These are phyloP conservation scores for Anisogramma anomala DNA, from an alignment of 2,329 filamentous ascomycete species.

Conservation along the genomic window DNA sequence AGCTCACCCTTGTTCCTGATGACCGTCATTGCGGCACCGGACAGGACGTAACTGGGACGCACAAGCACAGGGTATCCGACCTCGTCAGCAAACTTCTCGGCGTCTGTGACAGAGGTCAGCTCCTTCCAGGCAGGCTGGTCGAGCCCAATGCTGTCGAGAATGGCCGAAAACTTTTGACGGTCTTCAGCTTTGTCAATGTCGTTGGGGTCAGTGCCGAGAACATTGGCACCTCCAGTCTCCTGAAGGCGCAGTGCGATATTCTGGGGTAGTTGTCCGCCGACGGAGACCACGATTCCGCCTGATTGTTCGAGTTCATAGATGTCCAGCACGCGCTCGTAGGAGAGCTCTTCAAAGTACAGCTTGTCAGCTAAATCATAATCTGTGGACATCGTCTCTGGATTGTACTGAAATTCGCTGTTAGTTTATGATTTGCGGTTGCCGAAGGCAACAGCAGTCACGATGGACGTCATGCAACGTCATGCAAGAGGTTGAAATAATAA, in stretches of 20 bases:
- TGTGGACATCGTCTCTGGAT: conserved; percentile 70
- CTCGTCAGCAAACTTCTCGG: conserved; percentile 71
- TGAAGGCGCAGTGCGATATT: conserved; percentile 94
- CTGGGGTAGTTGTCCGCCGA: conserved; percentile 91
- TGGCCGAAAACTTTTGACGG: conserved; percentile 95
- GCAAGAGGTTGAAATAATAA: too few relatives aligned
- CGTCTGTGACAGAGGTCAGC: conserved; percentile 76
- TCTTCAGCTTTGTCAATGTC: conserved; percentile 98
- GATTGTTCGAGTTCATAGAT: conserved; percentile 89
- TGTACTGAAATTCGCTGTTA: conserved; percentile 45
- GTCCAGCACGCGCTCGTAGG: conserved; percentile 96
- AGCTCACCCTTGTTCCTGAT: conserved; percentile 81
- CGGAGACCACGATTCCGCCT: conserved; percentile 82
- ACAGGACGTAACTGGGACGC: conserved; percentile 88
- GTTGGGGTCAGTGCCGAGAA: conserved; percentile 82
- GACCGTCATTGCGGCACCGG: conserved; percentile 96
- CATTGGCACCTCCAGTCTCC: conserved; percentile 77
- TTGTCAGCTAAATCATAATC: conserved; percentile 85
- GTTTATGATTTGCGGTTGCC: too few relatives aligned
- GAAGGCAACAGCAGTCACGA: too few relatives aligned
- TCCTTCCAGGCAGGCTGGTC: conserved; percentile 99
- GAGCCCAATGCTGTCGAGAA: conserved; percentile 90
- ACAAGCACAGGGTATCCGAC: conserved; percentile 94
- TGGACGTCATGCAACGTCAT: too few relatives aligned
- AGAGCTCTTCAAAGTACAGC: conserved; percentile 93